Evolutionary conservation across 2,329 filamentous ascomycete species (phyloP), one percentile per base, ranked within the genome.

Genomic region (Ascocoryne sarcoides): DNA sequence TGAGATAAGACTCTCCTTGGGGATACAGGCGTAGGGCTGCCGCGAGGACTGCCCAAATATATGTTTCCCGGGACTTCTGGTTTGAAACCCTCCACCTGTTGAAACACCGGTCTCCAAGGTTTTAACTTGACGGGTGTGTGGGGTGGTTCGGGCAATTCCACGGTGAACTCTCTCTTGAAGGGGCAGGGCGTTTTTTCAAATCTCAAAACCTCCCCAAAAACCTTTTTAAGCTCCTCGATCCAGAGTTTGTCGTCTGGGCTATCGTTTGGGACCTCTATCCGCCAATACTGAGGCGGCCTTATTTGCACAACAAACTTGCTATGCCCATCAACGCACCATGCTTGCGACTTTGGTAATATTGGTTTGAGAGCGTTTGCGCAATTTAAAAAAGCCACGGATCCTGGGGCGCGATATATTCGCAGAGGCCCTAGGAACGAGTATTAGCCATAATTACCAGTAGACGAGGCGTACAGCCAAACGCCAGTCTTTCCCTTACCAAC

Each of bases 151-250:
- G 85, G 85, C 14, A 92, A 65, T 37, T 82, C 73, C 9, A 90
- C 78, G 0, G 76, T 80, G 52, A 93, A 93, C 3, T 74, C 73
- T 44, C 87, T 73, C 54, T 80, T 73, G 60, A 95, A 95, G 0
- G 89, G 89, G 60, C 88, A 95, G 32, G 79, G 75, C 0, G 89
- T 95, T 56, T 84, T 84, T 61, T 95, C 89, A 56, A 92, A 95
- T 48, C 83, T 79, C 33, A 95, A 67, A 10, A 94, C 76, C 46
- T 79, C 77, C 39, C 72, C 73, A 19, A 95, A 63, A 7, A 86
- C 80, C 9, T 67, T 66, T 54, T 84, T 84, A 49, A 95, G 67
- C 26, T 79, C 70, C 39, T 75, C 70, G 4, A 85, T 78, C 49
- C 76, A 73, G 32, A 68, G 64, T 48, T 73, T 68, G 47, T 90